Conservation (phyloP, 2,329 filamentous ascomycete species). For the Phialophora tarda region DNA sequence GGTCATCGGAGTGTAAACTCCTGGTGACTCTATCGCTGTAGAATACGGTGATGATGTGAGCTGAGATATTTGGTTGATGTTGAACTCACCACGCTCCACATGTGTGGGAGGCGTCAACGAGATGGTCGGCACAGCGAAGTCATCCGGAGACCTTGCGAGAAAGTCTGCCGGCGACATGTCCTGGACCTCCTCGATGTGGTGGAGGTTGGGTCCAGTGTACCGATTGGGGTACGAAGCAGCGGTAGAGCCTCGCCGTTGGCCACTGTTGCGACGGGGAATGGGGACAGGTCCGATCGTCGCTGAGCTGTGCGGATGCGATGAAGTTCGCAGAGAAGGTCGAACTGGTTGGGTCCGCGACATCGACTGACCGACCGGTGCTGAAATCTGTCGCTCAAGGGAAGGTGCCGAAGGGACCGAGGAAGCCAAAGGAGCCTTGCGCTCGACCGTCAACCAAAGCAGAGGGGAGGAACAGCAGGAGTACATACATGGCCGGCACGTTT, state of each 20-base stretch:
- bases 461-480: conserved; percentile 30
- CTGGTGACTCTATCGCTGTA: conserved; percentile 40
- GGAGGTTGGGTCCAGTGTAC: conserved; percentile 45
- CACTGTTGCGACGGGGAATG: conserved; percentile 35
- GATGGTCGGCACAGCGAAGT: conserved; percentile 36
- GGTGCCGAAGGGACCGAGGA: conserved; percentile 35
- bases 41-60: conserved; percentile 38
- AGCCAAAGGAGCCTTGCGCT: conserved; percentile 26
- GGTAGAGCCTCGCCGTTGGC: conserved; percentile 35
- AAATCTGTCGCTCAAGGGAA: conserved; percentile 38
- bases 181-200: conserved; percentile 47
- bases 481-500: conserved; percentile 44
- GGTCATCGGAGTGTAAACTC: conserved; percentile 37
- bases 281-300: conserved; percentile 41
- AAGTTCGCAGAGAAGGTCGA: conserved; percentile 45
- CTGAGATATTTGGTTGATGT: conserved; percentile 38
- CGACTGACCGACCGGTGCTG: conserved; percentile 29
- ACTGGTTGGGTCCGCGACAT: conserved; percentile 18
- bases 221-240: conserved; percentile 47
- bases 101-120: conserved; percentile 41
- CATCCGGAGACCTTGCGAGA: conserved; percentile 47
- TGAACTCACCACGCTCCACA: conserved; percentile 40
- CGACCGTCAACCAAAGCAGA: conserved; percentile 38
- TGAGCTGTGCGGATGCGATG: conserved; percentile 11
- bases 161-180: conserved; percentile 53